Evolutionary conservation across 1,139 yeast species (phyloP), one percentile per base, ranked within the genome.

Genomic region (Suhomyces chickasaworum): DNA sequence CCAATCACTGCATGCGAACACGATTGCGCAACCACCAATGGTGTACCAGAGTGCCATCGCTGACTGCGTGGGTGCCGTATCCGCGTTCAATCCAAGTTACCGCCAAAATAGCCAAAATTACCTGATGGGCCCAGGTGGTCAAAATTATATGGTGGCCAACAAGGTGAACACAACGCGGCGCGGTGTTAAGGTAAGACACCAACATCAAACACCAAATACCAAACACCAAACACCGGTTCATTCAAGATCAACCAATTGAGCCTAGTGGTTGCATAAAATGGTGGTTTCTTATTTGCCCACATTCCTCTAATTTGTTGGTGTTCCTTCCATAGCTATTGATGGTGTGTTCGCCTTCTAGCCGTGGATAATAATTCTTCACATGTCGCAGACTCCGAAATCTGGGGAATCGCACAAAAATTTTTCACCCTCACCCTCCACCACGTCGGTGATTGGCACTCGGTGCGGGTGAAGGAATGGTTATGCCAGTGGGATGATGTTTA

Each of bases 361-460:
- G 37, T 21, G 17, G 30, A 29, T 16, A 7, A 25, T 45, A 21
- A 29, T 16, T 18, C 33, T 45, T 46, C 49, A 46, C 49, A 46
- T 46, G 49, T 37, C 35, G 43, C 32, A 21, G 50, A 55, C 56
- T 55, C 58, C 58, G 58, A 55, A 55, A 55, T 54, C 58, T 55
- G 58, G 58, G 58, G 58, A 53, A 53, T 45, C 34, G 27, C 25
- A 36, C 45, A 44, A 41, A 29, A 44, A 36, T 16, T 31, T 39
- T 36, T 34, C 36, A 30, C n/a, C 37, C 43, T 23, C 41, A 25
- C 22, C 34, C 37, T 18, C 27, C 29, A 18, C 38, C 29, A 17
- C 35, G 32, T 9, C 41, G 23, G 18, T 37, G 45, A 36, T 37
- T 37, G 45, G 41, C n/a, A 22, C 37, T 13, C 37, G 17, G 32